Percentiles rank a stretch among this genome's conserved stretches.
phyloP scores from a whole-genome alignment of 2,329 filamentous ascomycete species.

The Hysterium pulicare region DNA sequence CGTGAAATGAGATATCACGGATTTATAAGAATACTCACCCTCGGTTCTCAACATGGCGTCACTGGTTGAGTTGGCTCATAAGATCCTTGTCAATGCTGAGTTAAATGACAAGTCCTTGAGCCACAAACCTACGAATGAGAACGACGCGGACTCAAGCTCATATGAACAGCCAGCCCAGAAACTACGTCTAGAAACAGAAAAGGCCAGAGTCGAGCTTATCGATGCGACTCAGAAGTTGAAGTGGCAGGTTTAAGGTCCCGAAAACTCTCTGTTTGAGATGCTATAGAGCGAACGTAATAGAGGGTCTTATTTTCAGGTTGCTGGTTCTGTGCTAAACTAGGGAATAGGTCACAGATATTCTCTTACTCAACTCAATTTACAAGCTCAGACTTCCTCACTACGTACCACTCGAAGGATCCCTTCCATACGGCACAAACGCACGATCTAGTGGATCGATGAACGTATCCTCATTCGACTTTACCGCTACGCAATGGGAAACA shows the following conservation, averaged over 20 bases:
- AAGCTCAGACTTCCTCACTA: background rate
- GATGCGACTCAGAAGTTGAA: background rate
- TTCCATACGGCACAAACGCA: background rate
- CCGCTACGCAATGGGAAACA: slow-evolving; percentile 18
- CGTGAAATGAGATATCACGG: too few relatives aligned
- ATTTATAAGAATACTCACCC: too few relatives aligned
- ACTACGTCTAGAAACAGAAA: background rate
- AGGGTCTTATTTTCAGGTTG: background rate
- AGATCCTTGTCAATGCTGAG: too few relatives aligned
- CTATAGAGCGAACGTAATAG: too few relatives aligned
- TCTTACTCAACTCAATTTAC: background rate
- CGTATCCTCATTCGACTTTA: slow-evolving; percentile 10
- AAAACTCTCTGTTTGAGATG: background rate
- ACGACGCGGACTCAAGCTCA: background rate
- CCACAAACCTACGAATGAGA: background rate
- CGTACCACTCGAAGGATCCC: background rate
- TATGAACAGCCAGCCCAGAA: background rate
- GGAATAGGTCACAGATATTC: background rate
- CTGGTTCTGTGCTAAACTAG: background rate
- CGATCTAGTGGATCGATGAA: background rate
- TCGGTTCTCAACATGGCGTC: background rate
- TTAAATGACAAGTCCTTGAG: too few relatives aligned
- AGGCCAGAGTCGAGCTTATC: background rate
- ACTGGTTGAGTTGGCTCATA: background rate
- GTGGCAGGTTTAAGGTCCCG: background rate